Percentiles rank a stretch among this genome's conserved stretches.
Conservation (phyloP, 345 rosid species). For the Jatropha curcas region DNA sequence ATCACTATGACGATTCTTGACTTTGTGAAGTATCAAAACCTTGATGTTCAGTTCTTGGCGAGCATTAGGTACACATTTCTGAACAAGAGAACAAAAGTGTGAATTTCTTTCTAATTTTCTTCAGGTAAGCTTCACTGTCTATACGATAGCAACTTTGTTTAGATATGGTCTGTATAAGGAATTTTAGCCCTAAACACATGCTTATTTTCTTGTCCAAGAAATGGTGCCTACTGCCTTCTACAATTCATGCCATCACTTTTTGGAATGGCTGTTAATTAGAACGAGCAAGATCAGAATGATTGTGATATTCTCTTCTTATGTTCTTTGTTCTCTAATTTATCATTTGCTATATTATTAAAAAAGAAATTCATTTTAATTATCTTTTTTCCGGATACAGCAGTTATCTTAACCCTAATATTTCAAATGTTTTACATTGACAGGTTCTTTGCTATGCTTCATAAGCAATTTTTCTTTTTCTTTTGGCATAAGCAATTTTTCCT, state of each 20-base stretch:
- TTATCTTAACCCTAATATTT: no score
- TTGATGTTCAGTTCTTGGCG: not conserved
- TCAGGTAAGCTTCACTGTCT: not conserved
- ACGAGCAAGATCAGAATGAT: not conserved
- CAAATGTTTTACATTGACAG: no score
- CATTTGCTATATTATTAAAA: not conserved
- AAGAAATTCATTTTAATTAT: not conserved
- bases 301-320: not conserved
- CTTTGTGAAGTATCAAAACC: not conserved
- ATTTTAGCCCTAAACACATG: not conserved
- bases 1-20: slow-evolving; percentile 34
- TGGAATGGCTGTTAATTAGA: not conserved
- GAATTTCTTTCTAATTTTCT: not conserved
- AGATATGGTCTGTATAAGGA: not conserved
- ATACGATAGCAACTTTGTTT: not conserved
- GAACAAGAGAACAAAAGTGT: not conserved
- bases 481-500: no score
- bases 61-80: not conserved
- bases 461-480: no score
- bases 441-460: no score
- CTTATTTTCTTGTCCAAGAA: not conserved
- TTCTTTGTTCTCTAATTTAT: not conserved
- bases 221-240: not conserved
- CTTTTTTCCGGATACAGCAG: not conserved
- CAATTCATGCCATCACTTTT: not conserved